A percentile compares a stretch with the other conserved stretches of the same genome.
phyloP scores from a whole-genome alignment of 2,329 filamentous ascomycete genomes.

The Trichoderma sp. region DNA sequence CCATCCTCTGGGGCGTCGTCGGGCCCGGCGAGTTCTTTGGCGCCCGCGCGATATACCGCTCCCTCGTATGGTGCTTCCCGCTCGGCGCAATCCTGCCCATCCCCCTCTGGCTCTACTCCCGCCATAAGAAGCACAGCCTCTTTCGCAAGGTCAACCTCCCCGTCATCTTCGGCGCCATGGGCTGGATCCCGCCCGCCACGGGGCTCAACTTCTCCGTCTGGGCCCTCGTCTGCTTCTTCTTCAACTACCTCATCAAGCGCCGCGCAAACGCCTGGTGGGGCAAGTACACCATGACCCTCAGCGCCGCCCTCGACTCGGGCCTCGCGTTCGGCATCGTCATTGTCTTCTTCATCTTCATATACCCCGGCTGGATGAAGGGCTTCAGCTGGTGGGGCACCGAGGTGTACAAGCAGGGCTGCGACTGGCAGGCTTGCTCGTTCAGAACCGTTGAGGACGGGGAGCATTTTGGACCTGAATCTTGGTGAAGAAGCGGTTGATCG shows the following conservation, averaged over 20 bases:
- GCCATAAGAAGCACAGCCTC: conserved; percentile 58
- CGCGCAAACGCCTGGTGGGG: conserved; percentile 77
- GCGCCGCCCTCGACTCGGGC: conserved; percentile 78
- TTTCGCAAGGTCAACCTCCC: conserved; percentile 78
- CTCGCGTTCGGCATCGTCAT: conserved; percentile 79
- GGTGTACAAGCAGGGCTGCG: conserved; percentile 78
- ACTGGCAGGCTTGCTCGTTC: conserved; percentile 79
- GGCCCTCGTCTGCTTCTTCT: conserved; percentile 80
- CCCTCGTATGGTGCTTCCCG: conserved; percentile 78
- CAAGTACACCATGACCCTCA: conserved; percentile 88
- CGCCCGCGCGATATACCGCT: conserved; percentile 67
- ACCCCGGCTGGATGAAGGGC: conserved; percentile 68
- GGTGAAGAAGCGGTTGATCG: conserved; percentile 40
- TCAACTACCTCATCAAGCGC: conserved; percentile 73
- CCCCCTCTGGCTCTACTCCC: conserved; percentile 68
- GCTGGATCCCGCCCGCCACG: conserved; percentile 83
- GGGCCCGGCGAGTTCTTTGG: conserved; percentile 83
- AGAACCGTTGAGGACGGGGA: conserved; percentile 60
- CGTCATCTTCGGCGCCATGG: conserved; percentile 77
- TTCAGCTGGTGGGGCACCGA: conserved; percentile 91
- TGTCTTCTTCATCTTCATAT: conserved; percentile 84
- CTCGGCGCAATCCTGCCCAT: conserved; percentile 73
- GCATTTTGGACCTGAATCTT: conserved; percentile 63
- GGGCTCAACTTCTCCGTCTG: conserved; percentile 87
- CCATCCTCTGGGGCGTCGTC: conserved; percentile 85